These are phyloP conservation scores for Chlorella sorokiniana DNA, from an alignment of 139 green algal species.

Conservation along the genomic window DNA sequence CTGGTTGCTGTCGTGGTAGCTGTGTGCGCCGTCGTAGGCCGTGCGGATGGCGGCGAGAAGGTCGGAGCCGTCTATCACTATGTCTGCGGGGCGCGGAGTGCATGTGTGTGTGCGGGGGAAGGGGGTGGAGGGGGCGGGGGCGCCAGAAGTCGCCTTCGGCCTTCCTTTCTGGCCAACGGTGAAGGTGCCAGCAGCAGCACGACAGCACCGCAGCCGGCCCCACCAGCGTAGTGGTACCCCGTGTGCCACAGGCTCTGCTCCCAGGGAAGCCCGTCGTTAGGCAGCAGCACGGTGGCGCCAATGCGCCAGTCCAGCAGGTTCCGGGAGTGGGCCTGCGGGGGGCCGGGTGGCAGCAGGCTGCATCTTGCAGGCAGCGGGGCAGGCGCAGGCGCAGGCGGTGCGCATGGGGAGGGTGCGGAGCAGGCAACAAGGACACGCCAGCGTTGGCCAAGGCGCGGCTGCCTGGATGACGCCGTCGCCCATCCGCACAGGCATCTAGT, in stretches of 20 bases:
- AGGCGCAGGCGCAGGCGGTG: neutral
- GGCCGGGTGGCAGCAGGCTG: neutral
- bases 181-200: too few species aligned
- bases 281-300: slow-evolving; percentile 24
- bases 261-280: slow-evolving; percentile 32
- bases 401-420: too few species aligned
- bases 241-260: slow-evolving; percentile 22
- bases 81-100: slow-evolving; percentile 5
- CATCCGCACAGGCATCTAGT: too few species aligned
- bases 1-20: slow-evolving; percentile 29
- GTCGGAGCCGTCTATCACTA: slow-evolving; percentile 21
- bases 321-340: neutral
- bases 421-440: too few species aligned
- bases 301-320: slow-evolving; percentile 17
- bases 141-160: too few species aligned
- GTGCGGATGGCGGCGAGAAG: slow-evolving; percentile 25
- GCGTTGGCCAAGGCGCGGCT: too few species aligned
- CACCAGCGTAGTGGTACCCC: slow-evolving; percentile 9
- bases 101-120: too few species aligned
- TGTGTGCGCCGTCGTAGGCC: slow-evolving; percentile 12
- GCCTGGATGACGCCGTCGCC: too few species aligned
- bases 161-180: too few species aligned
- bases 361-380: neutral
- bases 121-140: too few species aligned
- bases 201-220: too few species aligned